Base-by-base conservation (phyloP, 2,329 filamentous ascomycete genomes). In the Sporothrix sp. region DNA sequence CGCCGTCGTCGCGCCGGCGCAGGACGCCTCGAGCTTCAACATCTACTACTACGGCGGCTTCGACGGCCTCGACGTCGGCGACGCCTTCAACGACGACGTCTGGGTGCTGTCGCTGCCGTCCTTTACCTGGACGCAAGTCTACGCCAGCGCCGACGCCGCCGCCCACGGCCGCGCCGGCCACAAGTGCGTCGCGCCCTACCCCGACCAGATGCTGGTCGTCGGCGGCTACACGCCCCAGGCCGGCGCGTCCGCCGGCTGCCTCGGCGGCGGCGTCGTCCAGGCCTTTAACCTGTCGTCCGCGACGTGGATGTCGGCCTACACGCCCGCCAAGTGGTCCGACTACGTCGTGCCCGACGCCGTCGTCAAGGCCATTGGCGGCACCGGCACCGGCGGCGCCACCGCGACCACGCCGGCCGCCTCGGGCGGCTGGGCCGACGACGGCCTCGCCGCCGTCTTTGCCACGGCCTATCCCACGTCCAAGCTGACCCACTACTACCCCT, bases 31-130 rank as follows among this genome's bases (percentile, higher is more conserved):
- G 10, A 88, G 82, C 52, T 86, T 84, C 65, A 89, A 90, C 61
- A 82, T 94, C 45, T 90, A 91, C 69, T 87, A 87, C 68, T 93
- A 88, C 58, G 87, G 85, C 14, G 87, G 87, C 0, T 90, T 84
- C 60, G 67, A 79, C 52, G 79, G 77, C 0, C 57, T 81, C 6
- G 52, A 73, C 51, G 25, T 53, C 0, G 47, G 39, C 0, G 53
- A 65, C 0, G 54, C 63, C 14, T 77, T 71, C 56, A 72, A 64
- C 49, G 80, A 88, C 54, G 84, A 87, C 42, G 84, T 91, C 63
- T 93, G 85, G 85, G 82, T 89, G 20, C 70, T 93, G 11, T 87
- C 85, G 0, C 68, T 94, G 6, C 87, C 87, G 0, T 83, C 82
- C 0, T 94, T 94, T 62, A 86, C 79, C 4, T 93, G 87, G 87